Conservation (phyloP, 768 basidiomycete species). For the Phlebiopsis gigantea region DNA sequence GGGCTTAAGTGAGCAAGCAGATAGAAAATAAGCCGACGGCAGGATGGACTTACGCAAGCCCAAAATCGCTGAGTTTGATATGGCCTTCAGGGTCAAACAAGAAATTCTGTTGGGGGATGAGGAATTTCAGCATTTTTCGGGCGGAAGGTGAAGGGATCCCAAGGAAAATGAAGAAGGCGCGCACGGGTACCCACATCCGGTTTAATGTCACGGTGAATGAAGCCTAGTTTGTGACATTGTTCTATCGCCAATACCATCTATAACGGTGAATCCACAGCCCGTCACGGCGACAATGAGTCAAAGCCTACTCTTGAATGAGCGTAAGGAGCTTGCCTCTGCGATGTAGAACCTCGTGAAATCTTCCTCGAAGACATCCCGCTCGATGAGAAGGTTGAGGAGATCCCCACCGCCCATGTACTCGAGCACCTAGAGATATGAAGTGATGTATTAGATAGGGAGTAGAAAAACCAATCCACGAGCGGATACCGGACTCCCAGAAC, state of each 20-base stretch:
- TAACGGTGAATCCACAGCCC: constrained; percentile 1
- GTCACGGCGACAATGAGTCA: background rate
- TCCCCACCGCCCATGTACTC: constrained; percentile 98
- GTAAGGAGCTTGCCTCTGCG: constrained; percentile 63
- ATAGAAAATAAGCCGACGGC: constrained; percentile 9
- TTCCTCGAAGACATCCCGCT: constrained; percentile 87
- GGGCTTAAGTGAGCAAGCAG: background rate
- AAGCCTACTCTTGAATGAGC: constrained; percentile 9
- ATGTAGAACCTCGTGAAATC: constrained; percentile 91
- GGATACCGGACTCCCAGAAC: background rate
- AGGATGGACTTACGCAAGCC: constrained; percentile 71
- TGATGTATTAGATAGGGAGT: constrained; percentile 41
- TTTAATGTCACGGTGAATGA: constrained; percentile 98
- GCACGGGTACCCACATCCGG: constrained; percentile 60
- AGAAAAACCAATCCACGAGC: constrained; percentile 23
- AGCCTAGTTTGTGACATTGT: constrained; percentile 89
- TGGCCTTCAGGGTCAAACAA: constrained; percentile 91
- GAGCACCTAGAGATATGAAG: constrained; percentile 68
- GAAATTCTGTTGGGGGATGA: constrained; percentile 64
- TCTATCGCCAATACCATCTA: constrained; percentile 95
- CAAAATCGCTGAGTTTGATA: constrained; percentile 93
- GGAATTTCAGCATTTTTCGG: constrained; percentile 17
- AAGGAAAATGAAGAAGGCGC: constrained; percentile 7
- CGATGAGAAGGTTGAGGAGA: constrained; percentile 92
- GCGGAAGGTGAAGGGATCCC: background rate